Base-by-base conservation (phyloP, 345 rosid species). In the Conringia planisiliqua region DNA sequence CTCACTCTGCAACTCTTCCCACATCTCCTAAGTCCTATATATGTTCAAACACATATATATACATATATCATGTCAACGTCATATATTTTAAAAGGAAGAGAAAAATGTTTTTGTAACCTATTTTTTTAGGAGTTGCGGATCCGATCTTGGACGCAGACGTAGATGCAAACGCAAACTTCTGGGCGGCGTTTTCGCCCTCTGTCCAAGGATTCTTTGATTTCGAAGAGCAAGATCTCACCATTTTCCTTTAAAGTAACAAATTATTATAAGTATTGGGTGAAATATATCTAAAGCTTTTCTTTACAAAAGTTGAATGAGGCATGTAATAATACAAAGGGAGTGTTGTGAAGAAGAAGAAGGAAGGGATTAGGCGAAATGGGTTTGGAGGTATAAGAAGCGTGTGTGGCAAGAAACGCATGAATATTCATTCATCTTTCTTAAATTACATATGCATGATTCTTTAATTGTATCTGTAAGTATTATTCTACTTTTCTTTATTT, bases 1-100 rank as follows among this genome's bases (percentile, higher is more conserved):
- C 90, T 79, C 7, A 89, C 93, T 75, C 91, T 85, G 86, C 93
- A 86, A 74, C 89, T 89, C 82, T 89, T 91, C 18, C 96, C 96
- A 44, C 95, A 88, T 78, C 93, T 86, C 65, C 82, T 55, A 61
- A 88, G 85, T 59, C 91, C 92, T 89, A 54, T 66, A 16, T 32
- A 47, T 46, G 60, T 38, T 63, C 32, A 43, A n/a, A 64, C 7
- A 13, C 46, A 62, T 27, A 17, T 4, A 48, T 3, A 20, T 22
- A 73, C n/a, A 59, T 50, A 68, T 29, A 50, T 30, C 69, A 51
- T 51, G 62, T 59, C 29, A 67, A 59, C 33, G 52, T 43, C 70
- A 32, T 7, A 50, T 14, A 51, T 39, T 56, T 6, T 10, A 47
- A 22, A 32, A 51, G 44, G 70, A 27, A 5, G 40, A 61, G 20